These are phyloP conservation scores for Fusarium sulawesiense DNA, from an alignment of 2,329 filamentous ascomycete genomes.

Conservation along the genomic window DNA sequence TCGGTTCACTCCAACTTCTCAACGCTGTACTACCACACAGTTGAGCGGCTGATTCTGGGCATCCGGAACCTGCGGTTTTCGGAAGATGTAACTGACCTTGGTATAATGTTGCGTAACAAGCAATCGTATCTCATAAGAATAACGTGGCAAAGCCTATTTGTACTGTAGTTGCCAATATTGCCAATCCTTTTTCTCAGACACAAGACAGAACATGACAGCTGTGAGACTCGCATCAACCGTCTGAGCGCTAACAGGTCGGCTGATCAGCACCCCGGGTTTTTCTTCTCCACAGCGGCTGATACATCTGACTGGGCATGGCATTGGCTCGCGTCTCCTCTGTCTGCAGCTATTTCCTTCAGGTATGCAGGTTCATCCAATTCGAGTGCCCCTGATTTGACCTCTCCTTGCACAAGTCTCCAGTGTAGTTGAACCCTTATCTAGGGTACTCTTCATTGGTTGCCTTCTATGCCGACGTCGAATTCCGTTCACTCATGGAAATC, in stretches of 20 bases:
- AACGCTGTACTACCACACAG: not conserved
- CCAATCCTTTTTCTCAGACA: not conserved
- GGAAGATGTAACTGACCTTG: not conserved
- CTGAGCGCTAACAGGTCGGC: constrained; percentile 33
- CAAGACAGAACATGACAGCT: not conserved
- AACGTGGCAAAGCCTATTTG: not conserved
- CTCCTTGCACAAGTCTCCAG: constrained; percentile 15
- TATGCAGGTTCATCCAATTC: constrained; percentile 33
- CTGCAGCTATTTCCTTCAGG: constrained; percentile 29
- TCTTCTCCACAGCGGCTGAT: constrained; percentile 44
- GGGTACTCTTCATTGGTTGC: constrained; percentile 17
- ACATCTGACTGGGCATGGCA: constrained; percentile 32
- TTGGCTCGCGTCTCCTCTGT: constrained; percentile 35
- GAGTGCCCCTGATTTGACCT: constrained; percentile 30
- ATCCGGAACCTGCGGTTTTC: not conserved
- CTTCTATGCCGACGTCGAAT: constrained; percentile 11
- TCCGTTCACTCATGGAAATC: constrained; percentile 34
- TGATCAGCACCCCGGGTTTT: constrained; percentile 41
- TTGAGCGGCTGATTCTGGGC: not conserved
- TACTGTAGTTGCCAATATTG: constrained; percentile 11
- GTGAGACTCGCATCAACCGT: constrained; percentile 9
- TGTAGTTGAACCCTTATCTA: constrained; percentile 36
- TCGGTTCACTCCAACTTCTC: not conserved
- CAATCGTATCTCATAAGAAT: not conserved
- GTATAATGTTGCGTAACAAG: not conserved